These are phyloP conservation scores for Trifolium fragiferum DNA, from an alignment of 306 rosid genomes.

Conservation along the genomic window DNA sequence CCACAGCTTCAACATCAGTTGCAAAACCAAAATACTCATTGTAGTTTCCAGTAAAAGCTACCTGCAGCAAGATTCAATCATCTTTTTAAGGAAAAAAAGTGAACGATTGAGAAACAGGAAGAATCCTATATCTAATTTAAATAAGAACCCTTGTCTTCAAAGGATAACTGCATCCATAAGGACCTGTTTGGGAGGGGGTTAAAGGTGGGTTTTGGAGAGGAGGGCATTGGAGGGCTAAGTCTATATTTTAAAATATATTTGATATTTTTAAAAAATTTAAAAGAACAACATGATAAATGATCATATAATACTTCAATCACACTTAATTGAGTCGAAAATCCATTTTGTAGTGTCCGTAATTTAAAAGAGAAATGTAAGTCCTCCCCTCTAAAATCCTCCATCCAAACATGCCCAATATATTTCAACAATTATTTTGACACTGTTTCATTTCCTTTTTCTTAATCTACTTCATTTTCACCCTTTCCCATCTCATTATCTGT, in stretches of 20 bases:
- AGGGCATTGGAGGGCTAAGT: too few relatives aligned
- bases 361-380: too few relatives aligned
- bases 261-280: too few relatives aligned
- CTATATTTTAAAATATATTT: too few relatives aligned
- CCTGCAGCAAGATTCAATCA: slow-evolving; percentile 52
- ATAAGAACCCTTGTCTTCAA: slow-evolving; percentile 26
- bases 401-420: background rate
- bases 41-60: slow-evolving; percentile 91
- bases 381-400: too few relatives aligned
- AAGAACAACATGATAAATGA: too few relatives aligned
- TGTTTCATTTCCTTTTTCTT: slow-evolving; percentile 4
- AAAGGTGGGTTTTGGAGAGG: too few relatives aligned
- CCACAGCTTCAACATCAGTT: slow-evolving; percentile 94
- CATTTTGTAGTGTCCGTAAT: too few relatives aligned
- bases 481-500: slow-evolving; percentile 14
- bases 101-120: slow-evolving; percentile 2
- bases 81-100: slow-evolving; percentile 8
- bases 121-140: slow-evolving; percentile 14
- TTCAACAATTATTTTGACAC: slow-evolving; percentile 28
- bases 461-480: slow-evolving; percentile 5
- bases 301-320: too few relatives aligned
- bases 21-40: slow-evolving; percentile 81
- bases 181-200: too few relatives aligned
- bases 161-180: background rate
- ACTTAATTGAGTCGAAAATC: too few relatives aligned